These are phyloP conservation scores for Colletotrichum phormii DNA, from an alignment of 2,329 filamentous ascomycete species.

Conservation along the genomic window DNA sequence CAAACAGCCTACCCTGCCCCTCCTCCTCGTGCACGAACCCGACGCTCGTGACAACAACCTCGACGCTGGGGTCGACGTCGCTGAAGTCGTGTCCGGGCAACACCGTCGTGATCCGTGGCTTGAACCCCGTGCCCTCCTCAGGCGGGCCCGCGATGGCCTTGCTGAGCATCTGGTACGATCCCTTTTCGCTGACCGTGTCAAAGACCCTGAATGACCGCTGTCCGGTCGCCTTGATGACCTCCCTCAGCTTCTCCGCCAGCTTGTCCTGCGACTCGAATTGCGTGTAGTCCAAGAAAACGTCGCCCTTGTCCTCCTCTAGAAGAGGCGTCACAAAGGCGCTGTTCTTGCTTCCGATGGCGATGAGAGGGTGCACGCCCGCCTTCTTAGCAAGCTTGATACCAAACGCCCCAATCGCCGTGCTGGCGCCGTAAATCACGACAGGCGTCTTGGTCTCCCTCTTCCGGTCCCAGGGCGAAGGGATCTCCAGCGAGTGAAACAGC, in stretches of 20 bases:
- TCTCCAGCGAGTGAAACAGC: constrained; percentile 57
- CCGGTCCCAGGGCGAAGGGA: constrained; percentile 60
- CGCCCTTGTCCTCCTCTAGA: constrained; percentile 29
- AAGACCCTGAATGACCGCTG: constrained; percentile 30
- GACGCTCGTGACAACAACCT: constrained; percentile 25
- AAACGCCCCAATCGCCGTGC: constrained; percentile 65
- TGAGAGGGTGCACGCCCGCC: constrained; percentile 67
- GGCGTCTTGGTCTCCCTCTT: constrained; percentile 30
- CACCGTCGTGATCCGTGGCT: constrained; percentile 35
- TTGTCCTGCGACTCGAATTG: constrained; percentile 31
- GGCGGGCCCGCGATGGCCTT: constrained; percentile 34
- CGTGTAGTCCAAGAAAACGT: constrained; percentile 38
- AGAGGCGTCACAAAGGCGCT: constrained; percentile 34
- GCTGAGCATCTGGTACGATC: constrained; percentile 32
- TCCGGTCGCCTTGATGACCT: constrained; percentile 26
- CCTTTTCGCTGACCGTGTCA: constrained; percentile 37
- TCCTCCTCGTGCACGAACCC: constrained; percentile 35
- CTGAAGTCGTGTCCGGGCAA: constrained; percentile 29
- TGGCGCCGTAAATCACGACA: constrained; percentile 60
- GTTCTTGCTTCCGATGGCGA: constrained; percentile 64
- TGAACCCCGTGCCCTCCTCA: constrained; percentile 28
- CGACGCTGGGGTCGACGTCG: constrained; percentile 30
- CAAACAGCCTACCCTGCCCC: constrained; percentile 31
- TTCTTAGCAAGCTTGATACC: constrained; percentile 63
- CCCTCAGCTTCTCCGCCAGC: constrained; percentile 33